These are phyloP conservation scores for Colletotrichum phormii DNA, from an alignment of 2,329 filamentous ascomycete species.

Conservation along the genomic window DNA sequence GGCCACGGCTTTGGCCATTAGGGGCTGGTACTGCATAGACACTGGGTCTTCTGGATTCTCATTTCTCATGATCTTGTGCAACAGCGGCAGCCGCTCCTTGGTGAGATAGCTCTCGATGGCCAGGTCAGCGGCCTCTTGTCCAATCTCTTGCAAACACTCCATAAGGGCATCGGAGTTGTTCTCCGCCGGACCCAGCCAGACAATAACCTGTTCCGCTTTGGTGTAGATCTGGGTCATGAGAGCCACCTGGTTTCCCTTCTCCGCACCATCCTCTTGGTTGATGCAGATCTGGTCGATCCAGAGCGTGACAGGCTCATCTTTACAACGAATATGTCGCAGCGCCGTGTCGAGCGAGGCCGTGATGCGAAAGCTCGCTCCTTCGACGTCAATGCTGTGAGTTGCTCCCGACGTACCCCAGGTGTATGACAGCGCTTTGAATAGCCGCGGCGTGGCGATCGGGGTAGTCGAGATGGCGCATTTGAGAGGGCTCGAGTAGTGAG, in stretches of 20 bases:
- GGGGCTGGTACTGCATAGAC: conserved; percentile 35
- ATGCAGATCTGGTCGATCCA: conserved; percentile 57
- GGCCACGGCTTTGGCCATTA: conserved; percentile 1
- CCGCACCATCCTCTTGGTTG: conserved; percentile 50
- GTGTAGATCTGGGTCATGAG: conserved; percentile 53
- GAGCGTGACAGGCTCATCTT: conserved; percentile 37
- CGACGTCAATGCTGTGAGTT: conserved; percentile 18
- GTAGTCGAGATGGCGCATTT: conserved; percentile 18
- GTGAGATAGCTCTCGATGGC: conserved; percentile 18
- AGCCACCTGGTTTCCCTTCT: conserved; percentile 50
- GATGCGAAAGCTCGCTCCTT: conserved; percentile 13
- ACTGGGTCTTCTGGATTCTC: conserved; percentile 32
- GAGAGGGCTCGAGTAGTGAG: conserved; percentile 11
- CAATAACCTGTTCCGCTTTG: conserved; percentile 46
- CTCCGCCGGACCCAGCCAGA: conserved; percentile 48
- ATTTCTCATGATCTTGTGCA: conserved; percentile 17
- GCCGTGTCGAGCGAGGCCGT: conserved; percentile 33
- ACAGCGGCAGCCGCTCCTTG: conserved; percentile 7
- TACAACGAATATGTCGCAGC: conserved; percentile 21
- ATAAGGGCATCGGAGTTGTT: conserved; percentile 33
- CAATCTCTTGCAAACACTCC: conserved; percentile 39
- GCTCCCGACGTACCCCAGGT: conserved; percentile 39
- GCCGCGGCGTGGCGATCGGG: conserved; percentile 28
- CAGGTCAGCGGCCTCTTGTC: conserved; percentile 43
- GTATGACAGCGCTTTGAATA: conserved; percentile 42